Base-by-base conservation (phyloP, 495 filamentous ascomycete species). In the Hyaloscypha variabilis region DNA sequence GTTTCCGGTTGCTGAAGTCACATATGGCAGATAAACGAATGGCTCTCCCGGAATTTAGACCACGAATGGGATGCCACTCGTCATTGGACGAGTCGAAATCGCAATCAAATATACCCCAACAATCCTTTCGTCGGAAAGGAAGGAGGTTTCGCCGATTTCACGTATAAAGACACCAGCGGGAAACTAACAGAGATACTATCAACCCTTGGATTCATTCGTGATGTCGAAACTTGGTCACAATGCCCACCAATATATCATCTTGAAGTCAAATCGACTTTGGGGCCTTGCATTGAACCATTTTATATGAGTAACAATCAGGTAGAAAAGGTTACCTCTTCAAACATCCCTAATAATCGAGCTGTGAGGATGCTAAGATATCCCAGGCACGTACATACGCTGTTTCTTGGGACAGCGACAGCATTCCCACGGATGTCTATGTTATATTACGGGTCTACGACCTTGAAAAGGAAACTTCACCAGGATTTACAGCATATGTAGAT, bases 261-360 rank as follows among this genome's bases (percentile, higher is more conserved):
- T 34, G 80, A 82, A 63, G 79, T 83, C 34, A 83, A 82, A 69
- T 67, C 79, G 8, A 82, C 78, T 0, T 77, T 76, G 2, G 66
- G 59, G 24, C 36, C 65, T 21, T 77, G 71, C 31, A 69, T 69
- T 2, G 77, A 69, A 10, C 73, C 74, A 11, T 81, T 83, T 53
- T 81, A 58, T 60, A 80, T 80, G 76, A 78, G 76, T 68, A 74
- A 78, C 13, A 50, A 39, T 17, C 79, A 81, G 67, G 77, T 77
- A 59, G 34, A 67, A n/a, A 69, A 66, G 55, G 79, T 81, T 14
- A 4, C 23, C 6, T 62, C 42, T 30, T 51, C 6, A 13, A 62
- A 50, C 25, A 42, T 51, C 25, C 39, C 52, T 62, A 42, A 3
- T 19, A 52, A 19, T 6, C 6, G 51, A 53, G 2, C 17, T 53